A percentile compares a stretch with the other conserved stretches of the same genome.
Conservation (phyloP, 176 grass and related monocot genomes). For the Avena sativa region DNA sequence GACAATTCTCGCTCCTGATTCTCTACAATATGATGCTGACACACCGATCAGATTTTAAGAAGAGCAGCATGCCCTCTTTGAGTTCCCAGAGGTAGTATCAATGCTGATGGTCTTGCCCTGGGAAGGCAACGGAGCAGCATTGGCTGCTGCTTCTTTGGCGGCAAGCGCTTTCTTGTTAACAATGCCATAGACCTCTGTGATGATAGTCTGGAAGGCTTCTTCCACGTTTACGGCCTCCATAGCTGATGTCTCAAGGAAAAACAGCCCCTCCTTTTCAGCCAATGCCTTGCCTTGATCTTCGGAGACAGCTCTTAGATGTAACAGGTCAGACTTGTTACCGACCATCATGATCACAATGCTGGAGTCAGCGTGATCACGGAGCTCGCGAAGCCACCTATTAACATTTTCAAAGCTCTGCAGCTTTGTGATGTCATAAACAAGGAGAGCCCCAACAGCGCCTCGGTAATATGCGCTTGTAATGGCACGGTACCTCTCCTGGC, state of each 20-base stretch:
- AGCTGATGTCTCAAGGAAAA: constrained; percentile 82
- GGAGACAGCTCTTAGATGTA: constrained; percentile 60
- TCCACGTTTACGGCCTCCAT: constrained; percentile 83
- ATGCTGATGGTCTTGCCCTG: constrained; percentile 76
- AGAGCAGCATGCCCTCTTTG: constrained; percentile 68
- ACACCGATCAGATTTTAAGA: constrained; percentile 40
- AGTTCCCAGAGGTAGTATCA: constrained; percentile 39
- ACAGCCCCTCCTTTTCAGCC: constrained; percentile 83
- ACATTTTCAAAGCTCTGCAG: constrained; percentile 75
- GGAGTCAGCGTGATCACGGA: constrained; percentile 77
- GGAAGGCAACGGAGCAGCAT: constrained; percentile 48
- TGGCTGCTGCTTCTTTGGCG: constrained; percentile 59
- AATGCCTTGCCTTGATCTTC: constrained; percentile 66
- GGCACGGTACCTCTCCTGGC: constrained; percentile 89
- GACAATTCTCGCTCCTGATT: constrained; percentile 21
- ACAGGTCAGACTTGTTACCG: constrained; percentile 83
- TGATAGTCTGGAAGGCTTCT: constrained; percentile 81
- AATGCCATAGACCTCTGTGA: constrained; percentile 79
- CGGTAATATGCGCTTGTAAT: constrained; percentile 89
- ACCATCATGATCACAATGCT: constrained; percentile 86
- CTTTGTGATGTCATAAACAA: constrained; percentile 91
- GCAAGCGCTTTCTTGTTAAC: constrained; percentile 73
- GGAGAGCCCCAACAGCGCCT: constrained; percentile 76
- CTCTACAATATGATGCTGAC: constrained; percentile 39
- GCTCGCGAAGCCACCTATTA: constrained; percentile 79